Conservation (phyloP, 1,139 yeast genomes). For the Scheffersomyces quercinus region DNA sequence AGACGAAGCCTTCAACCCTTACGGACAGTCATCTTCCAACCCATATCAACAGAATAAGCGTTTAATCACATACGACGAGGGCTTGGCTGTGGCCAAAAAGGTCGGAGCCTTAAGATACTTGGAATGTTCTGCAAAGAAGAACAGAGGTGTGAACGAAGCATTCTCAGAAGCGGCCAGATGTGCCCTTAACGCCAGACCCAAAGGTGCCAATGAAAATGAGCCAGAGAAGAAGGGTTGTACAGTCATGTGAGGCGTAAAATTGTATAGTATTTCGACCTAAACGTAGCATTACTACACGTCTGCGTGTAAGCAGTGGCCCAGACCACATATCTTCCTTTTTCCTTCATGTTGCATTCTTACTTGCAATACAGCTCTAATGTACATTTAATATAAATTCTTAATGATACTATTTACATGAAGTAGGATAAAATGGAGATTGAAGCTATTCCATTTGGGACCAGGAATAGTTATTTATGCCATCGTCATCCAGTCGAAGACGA, state of each 20-base stretch:
- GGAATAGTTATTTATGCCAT: no score
- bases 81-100: conserved; percentile 79
- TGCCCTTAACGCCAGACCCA: conserved; percentile 87
- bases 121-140: conserved; percentile 93
- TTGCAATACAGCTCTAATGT: no score
- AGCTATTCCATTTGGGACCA: no score
- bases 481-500: no score
- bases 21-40: conserved; percentile 24
- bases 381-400: no score
- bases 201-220: conserved; percentile 62
- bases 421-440: no score
- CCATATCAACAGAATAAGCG: conserved; percentile 46
- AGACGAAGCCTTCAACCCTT: conserved; percentile 40
- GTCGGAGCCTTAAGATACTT: conserved; percentile 84
- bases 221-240: conserved; percentile 46
- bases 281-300: no score
- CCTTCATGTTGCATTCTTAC: no score
- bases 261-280: no score
- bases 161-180: conserved; percentile 97
- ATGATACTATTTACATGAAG: no score
- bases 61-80: conserved; percentile 78
- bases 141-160: conserved; percentile 95
- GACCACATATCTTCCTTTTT: no score
- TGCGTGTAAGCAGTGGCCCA: no score
- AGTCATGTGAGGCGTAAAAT: conserved; percentile 27